Conservation (phyloP, 352 stramenopile species). For the Globisporangium mamillatum region DNA sequence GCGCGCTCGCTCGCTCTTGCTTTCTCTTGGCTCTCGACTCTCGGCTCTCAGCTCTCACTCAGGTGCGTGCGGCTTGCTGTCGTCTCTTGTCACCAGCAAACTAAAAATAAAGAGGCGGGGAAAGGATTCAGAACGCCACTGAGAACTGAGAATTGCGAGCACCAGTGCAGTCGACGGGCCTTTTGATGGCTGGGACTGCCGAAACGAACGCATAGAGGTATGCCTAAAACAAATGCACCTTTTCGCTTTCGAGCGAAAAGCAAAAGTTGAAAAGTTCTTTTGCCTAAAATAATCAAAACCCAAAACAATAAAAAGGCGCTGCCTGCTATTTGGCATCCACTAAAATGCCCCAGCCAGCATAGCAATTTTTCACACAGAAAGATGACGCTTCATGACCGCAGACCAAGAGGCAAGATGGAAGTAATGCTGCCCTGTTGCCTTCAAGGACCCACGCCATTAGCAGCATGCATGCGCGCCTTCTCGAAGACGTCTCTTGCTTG, state of each 20-base stretch:
- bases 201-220: neutral
- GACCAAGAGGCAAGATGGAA: neutral
- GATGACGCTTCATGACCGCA: conserved; percentile 1
- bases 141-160: neutral
- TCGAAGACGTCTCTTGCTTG: conserved; percentile 7
- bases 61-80: neutral
- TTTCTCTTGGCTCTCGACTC: neutral
- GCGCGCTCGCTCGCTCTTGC: neutral
- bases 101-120: conserved; percentile 10
- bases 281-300: neutral
- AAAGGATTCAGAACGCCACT: conserved; percentile 14
- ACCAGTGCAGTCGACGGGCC: neutral
- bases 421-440: neutral
- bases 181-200: neutral
- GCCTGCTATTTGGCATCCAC: conserved; percentile 3
- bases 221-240: neutral
- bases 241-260: neutral
- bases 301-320: neutral
- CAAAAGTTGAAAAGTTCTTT: neutral
- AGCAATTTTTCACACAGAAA: neutral
- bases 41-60: neutral
- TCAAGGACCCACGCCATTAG: neutral
- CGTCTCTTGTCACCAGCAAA: conserved; percentile 2
- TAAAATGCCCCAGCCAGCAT: neutral
- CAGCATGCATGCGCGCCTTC: neutral